Evolutionary conservation across 116 monocot species (phyloP), one percentile per base, ranked within the genome.

Genomic region (Phalaenopsis hybrid): DNA sequence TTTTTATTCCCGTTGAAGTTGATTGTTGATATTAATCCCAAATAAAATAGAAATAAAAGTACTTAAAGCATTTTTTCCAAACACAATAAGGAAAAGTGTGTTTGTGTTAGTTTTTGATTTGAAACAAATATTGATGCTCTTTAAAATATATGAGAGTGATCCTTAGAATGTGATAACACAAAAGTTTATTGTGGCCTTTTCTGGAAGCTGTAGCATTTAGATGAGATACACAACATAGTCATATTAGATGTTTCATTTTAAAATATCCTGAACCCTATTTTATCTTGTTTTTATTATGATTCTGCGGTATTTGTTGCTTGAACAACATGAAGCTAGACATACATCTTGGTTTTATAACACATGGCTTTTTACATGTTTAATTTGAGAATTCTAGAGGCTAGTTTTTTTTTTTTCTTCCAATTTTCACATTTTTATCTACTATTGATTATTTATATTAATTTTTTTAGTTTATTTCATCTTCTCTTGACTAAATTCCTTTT

Each of bases 291-390:
- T 33, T 72, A 34, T 72, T 72, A 16, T 33, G 13, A 72, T 31
- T 72, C 37, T 16, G 37, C 41, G 17, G 65, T 5, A 4, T 61
- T n/a, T 20, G n/a, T 61, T 61, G n/a, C 34, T 70, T 15, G 13
- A 70, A 70, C 70, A 70, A 12, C 70, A 33, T 31, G 70, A 70
- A 70, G 15, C 28, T 23, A 33, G 10, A 33, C 37, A 37, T 3
- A 34, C 13, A 34, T 72, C 72, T 72, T 37, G 72, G 72, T 10
- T 16, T n/a, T 72, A 34, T 72, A 72, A 37, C 25, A 37, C 37
- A 37, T 72, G 37, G 37, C 72, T 72, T 72, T 11, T 34, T 70
- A 37, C 37, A 72, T 72, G 72, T 41, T 72, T 41, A 72, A 72
- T 72, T 72, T 72, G 72, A 37, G 17, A 72, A 72, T 41, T 6